phyloP scores from a whole-genome alignment of 768 basidiomycete genomes.

The Gelatoporia subvermispora region DNA sequence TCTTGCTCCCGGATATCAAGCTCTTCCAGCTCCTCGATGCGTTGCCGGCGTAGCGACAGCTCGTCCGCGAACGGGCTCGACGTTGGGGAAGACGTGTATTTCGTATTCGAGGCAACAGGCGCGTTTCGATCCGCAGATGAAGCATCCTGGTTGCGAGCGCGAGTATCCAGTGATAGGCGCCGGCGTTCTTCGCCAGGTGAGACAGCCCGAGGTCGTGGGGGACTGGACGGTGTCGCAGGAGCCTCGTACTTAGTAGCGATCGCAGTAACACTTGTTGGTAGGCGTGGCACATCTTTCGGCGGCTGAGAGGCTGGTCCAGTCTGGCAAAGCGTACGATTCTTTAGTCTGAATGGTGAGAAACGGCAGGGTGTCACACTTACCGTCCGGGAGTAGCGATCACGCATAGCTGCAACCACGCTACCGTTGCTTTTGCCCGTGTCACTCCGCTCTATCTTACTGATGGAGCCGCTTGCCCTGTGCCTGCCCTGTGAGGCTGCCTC shows the following conservation, averaged over 20 bases:
- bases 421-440: constrained; percentile 51
- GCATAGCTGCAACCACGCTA: constrained; percentile 66
- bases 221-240: constrained; percentile 21
- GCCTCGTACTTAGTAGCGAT: constrained; percentile 59
- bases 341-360: no score
- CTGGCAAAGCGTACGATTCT: constrained; percentile 23
- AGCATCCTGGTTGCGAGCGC: constrained; percentile 8
- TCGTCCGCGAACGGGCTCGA: constrained; percentile 18
- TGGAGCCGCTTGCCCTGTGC: not conserved
- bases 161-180: constrained; percentile 10
- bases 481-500: constrained; percentile 9
- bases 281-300: constrained; percentile 56
- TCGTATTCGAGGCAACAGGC: not conserved
- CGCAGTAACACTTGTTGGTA: constrained; percentile 59
- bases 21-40: constrained; percentile 46
- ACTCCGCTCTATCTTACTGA: constrained; percentile 36
- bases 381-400: constrained; percentile 52
- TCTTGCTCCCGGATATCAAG: constrained; percentile 54
- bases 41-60: constrained; percentile 34
- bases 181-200: constrained; percentile 29
- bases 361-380: constrained; percentile 34
- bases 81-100: constrained; percentile 1
- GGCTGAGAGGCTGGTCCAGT: constrained; percentile 48
- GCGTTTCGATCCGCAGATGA: not conserved
- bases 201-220: constrained; percentile 32